Conservation (phyloP, 164 flowering plant species). For the Houttuynia cordata region DNA sequence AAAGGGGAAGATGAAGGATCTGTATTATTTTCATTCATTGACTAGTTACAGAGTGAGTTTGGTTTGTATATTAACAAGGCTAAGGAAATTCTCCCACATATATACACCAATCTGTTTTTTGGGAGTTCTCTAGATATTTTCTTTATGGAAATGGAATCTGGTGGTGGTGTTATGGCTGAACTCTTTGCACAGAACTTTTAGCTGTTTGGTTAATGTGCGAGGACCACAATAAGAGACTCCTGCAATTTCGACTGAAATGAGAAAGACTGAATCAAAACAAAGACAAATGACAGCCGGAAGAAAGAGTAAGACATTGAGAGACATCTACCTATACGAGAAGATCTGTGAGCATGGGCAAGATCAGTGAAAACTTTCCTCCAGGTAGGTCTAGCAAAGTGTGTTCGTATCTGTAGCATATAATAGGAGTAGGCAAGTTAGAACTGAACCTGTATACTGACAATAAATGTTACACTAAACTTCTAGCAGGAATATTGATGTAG, state of each 20-base stretch:
- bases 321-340: slow-evolving; percentile 52
- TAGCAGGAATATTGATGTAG: no score
- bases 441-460: not conserved
- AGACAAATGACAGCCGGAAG: not conserved
- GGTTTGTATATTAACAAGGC: not conserved
- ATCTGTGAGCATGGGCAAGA: slow-evolving; percentile 33
- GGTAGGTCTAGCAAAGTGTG: slow-evolving; percentile 94
- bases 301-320: not conserved
- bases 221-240: slow-evolving; percentile 97
- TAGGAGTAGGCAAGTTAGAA: slow-evolving; percentile 2
- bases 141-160: slow-evolving; percentile 84
- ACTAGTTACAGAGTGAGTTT: not conserved
- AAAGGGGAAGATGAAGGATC: not conserved
- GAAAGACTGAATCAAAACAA: not conserved
- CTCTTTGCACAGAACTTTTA: slow-evolving; percentile 56
- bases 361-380: slow-evolving; percentile 81
- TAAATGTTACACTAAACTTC: not conserved
- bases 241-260: slow-evolving; percentile 19
- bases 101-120: not conserved
- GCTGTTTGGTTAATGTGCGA: slow-evolving; percentile 38
- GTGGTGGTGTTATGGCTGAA: slow-evolving; percentile 56
- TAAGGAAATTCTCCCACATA: not conserved
- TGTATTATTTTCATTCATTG: not conserved
- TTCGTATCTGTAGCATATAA: slow-evolving; percentile 47
- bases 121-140: slow-evolving; percentile 47